Evolutionary conservation across 73 alveolate genomes (phyloP).

Genomic region (Stentor coeruleus): DNA sequence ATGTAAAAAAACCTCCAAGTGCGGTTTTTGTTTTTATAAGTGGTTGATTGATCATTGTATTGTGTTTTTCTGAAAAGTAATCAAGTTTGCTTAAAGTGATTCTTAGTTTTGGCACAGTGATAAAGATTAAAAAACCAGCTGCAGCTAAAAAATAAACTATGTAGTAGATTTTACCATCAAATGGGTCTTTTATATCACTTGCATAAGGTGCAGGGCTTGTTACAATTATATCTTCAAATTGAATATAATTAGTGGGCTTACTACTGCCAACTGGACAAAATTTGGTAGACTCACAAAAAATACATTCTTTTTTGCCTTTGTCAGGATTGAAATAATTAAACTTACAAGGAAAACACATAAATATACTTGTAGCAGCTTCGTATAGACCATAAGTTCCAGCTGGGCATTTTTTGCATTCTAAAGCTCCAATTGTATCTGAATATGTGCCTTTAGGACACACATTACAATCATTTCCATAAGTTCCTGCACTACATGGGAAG

Average conservation of each 20-base stretch:
- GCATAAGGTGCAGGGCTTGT: not conserved
- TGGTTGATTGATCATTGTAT: not conserved
- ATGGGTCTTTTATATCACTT: not conserved
- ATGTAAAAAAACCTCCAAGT: not conserved
- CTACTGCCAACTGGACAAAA: not conserved
- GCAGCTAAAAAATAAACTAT: not conserved
- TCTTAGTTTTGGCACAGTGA: not conserved
- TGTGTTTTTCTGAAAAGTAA: not conserved
- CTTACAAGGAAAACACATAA: not conserved
- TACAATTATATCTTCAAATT: not conserved
- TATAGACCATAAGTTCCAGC: not conserved
- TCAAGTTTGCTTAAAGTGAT: not conserved
- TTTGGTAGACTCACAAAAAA: not conserved
- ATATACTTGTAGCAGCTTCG: not conserved
- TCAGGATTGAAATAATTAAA: not conserved
- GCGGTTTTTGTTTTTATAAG: not conserved
- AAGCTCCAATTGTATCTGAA: not conserved
- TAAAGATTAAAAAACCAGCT: not conserved
- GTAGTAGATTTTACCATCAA: not conserved
- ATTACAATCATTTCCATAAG: not conserved
- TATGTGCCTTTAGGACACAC: not conserved
- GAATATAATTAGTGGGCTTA: not conserved
- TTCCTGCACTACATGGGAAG: not conserved
- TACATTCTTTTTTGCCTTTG: not conserved
- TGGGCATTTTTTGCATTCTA: conserved; percentile 8